Base-by-base conservation (phyloP, 225 moss, liverwort and hornwort genomes). In the Neckera pumila region DNA sequence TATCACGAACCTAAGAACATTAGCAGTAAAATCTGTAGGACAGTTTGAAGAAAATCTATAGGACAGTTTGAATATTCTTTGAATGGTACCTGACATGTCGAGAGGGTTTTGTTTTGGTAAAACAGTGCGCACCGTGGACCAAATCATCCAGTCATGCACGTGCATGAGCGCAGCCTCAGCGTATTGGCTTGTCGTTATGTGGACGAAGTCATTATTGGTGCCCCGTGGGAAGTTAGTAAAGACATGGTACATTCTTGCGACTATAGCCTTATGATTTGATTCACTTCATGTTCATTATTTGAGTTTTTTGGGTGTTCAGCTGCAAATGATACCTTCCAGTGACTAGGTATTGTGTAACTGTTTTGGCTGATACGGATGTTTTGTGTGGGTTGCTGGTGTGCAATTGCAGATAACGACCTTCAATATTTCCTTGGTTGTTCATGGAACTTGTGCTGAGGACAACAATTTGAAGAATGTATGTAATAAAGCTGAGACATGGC, bases 121-220 rank as follows among this genome's bases (percentile, higher is more conserved):
- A 42, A 31, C 95, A 99, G 97, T 92, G 90, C 94, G 51, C 97
- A 96, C 85, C 95, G 96, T 89, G 97, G 99, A 89, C 93, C 93
- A 63, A 96, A 99, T 89, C 99, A 99, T 93, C 99, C 97, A 86
- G 94, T 99, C 66, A 97, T 99, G 99, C 96, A 99, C 86, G 93
- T 99, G 70, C 99, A 99, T 67, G 97, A 99, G 90, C 94, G 99
- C 82, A 99, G 97, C 90, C 92, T 99, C 76, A 99, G 97, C 84
- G 99, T 99, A 60, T 89, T 99, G 87, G 94, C 99, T 51, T 99
- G 99, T 67, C 94, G 96, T 47, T 97, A 93, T 86, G 99, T 97
- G 75, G 99, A 99, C 83, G 97, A 99, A 90, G 95, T 99, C 45
- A 97, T 99, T 60, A 99, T 99, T 90, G 99, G 99, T 90, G 99